Percentiles rank a stretch among this genome's conserved stretches.
Evolutionary conservation across 2,329 filamentous ascomycete genomes (phyloP).

Genomic region (Amauroascus verrucosus): DNA sequence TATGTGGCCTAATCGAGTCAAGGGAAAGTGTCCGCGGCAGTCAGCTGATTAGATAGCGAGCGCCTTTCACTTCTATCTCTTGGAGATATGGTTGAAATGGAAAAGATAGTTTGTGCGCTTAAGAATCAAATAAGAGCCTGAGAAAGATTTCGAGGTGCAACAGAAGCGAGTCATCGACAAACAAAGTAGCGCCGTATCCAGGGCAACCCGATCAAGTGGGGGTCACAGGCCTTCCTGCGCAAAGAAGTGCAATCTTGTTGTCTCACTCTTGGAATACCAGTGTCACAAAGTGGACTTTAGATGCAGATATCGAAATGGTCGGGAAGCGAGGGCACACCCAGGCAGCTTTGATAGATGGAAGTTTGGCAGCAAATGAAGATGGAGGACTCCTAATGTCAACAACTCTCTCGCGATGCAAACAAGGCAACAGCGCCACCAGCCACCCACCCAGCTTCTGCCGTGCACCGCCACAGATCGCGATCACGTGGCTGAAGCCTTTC

Average conservation of each 20-base stretch:
- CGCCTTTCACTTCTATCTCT: not conserved
- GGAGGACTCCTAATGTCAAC: too few relatives aligned
- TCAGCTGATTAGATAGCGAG: not conserved
- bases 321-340: not conserved
- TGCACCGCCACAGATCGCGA: not conserved
- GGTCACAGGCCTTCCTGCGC: not conserved
- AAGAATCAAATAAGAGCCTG: not conserved
- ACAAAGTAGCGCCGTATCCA: conserved; percentile 25
- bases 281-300: too few relatives aligned
- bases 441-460: not conserved
- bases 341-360: not conserved
- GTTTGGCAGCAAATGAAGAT: not conserved
- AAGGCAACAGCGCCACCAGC: not conserved
- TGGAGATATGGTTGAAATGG: not conserved
- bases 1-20: not conserved
- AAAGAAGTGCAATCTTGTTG: too few relatives aligned
- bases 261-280: too few relatives aligned
- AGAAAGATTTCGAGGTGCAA: conserved; percentile 2
- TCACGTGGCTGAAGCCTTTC: not conserved
- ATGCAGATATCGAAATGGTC: not conserved
- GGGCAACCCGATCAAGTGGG: conserved; percentile 25
- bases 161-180: not conserved
- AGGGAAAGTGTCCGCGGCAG: not conserved
- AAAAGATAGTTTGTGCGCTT: not conserved
- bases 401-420: too few relatives aligned